Conservation (phyloP, 2,329 filamentous ascomycete genomes). For the Aspergillus persii region DNA sequence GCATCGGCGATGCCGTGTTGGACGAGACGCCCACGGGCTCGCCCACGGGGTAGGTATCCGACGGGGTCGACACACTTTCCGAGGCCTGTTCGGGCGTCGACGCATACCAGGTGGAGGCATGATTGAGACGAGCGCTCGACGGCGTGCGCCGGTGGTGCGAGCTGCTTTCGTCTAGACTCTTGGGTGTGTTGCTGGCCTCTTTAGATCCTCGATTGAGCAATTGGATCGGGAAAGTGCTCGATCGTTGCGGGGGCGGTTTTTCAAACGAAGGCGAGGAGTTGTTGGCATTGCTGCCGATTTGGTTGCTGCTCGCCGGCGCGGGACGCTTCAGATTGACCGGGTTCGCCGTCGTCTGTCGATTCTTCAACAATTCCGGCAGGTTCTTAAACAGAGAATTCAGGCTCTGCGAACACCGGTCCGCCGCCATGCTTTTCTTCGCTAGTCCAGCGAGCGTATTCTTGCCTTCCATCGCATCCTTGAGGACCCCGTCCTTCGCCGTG, state of each 20-base stretch:
- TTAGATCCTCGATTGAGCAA: slow-evolving; percentile 25
- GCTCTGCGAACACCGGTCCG: slow-evolving; percentile 77
- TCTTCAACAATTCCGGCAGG: slow-evolving; percentile 69
- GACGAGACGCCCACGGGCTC: slow-evolving; percentile 22
- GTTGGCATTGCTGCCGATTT: slow-evolving; percentile 10
- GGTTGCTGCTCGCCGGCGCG: slow-evolving; percentile 29
- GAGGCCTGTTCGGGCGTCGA: slow-evolving; percentile 27
- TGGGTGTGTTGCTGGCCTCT: slow-evolving; percentile 27
- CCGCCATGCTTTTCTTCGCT: slow-evolving; percentile 80
- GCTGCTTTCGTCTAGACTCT: slow-evolving; percentile 31
- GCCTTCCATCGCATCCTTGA: slow-evolving; percentile 81
- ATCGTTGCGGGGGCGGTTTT: slow-evolving; percentile 30
- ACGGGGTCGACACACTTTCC: slow-evolving; percentile 31
- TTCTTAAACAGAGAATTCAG: slow-evolving; percentile 78
- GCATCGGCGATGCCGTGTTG: slow-evolving; percentile 16
- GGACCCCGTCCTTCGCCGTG: slow-evolving; percentile 65
- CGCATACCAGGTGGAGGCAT: slow-evolving; percentile 25
- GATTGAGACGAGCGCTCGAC: slow-evolving; percentile 16
- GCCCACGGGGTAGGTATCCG: slow-evolving; percentile 21
- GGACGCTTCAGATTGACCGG: slow-evolving; percentile 51
- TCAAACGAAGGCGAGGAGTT: slow-evolving; percentile 18
- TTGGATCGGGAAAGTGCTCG: slow-evolving; percentile 42
- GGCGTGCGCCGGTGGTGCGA: slow-evolving; percentile 13
- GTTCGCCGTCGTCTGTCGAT: slow-evolving; percentile 47
- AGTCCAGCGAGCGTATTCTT: slow-evolving; percentile 77